Conservation (phyloP, 192 early-diverging fungal species). For the Paraglomus brasilianum region DNA sequence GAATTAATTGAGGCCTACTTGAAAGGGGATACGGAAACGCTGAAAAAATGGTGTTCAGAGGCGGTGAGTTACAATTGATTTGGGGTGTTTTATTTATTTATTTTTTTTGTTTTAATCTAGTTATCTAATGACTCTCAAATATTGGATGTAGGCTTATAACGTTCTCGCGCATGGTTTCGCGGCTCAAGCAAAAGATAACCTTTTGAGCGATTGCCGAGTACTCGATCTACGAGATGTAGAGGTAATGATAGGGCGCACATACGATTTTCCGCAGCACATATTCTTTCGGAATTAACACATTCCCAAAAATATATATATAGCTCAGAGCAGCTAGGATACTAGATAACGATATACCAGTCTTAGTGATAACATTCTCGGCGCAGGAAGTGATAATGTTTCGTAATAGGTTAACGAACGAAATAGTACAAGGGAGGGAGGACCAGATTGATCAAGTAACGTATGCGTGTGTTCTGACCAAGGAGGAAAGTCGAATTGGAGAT, state of each 20-base stretch:
- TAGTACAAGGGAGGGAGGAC: conserved; percentile 86
- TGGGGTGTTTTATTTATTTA: too few relatives aligned
- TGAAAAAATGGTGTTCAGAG: conserved; percentile 95
- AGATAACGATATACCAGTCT: conserved; percentile 91
- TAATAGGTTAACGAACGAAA: conserved; percentile 77
- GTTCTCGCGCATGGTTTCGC: conserved; percentile 81
- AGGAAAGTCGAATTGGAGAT: conserved; percentile 73
- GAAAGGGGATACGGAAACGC: conserved; percentile 75
- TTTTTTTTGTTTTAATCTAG: background rate
- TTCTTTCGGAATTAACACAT: background rate
- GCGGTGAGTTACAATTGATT: conserved; percentile 54
- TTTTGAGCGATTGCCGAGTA: conserved; percentile 92
- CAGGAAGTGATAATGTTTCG: conserved; percentile 95
- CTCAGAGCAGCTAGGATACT: conserved; percentile 85
- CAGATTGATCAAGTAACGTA: conserved; percentile 85
- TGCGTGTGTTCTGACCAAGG: conserved; percentile 88
- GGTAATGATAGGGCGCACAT: conserved; percentile 24
- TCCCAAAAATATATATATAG: conserved; percentile 30
- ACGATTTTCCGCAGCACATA: too few relatives aligned
- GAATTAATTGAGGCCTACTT: conserved; percentile 96
- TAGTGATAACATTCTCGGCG: conserved; percentile 86
- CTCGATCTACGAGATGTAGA: conserved; percentile 90
- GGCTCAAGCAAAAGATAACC: conserved; percentile 80
- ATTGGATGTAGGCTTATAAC: conserved; percentile 59
- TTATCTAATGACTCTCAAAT: background rate